phyloP scores from a whole-genome alignment of 805 yeast species.

The Ogataea dorogensis region DNA sequence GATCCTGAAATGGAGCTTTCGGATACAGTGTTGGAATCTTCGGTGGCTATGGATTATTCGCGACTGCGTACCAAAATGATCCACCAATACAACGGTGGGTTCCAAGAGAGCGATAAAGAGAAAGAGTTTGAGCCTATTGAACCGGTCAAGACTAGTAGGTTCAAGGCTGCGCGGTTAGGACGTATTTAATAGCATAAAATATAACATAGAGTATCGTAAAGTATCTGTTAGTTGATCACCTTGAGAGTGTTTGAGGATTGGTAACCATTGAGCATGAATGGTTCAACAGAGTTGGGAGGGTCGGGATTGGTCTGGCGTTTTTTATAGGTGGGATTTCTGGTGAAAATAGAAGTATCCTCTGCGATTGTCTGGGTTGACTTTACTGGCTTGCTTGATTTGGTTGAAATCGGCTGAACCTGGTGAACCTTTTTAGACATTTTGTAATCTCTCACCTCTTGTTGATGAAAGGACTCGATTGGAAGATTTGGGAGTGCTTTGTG shows the following conservation, averaged over 20 bases:
- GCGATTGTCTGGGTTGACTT: constrained; percentile 1
- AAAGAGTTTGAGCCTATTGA: constrained; percentile 68
- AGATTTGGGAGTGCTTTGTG: constrained; percentile 22
- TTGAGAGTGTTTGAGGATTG: constrained; percentile 21
- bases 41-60: constrained; percentile 56
- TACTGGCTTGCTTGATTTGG: no score
- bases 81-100: constrained; percentile 45
- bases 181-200: constrained; percentile 8
- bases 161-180: constrained; percentile 53
- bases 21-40: constrained; percentile 42
- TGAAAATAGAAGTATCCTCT: constrained; percentile 25
- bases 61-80: constrained; percentile 52
- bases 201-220: background rate
- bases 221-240: constrained; percentile 18
- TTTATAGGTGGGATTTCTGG: constrained; percentile 26
- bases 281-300: no score
- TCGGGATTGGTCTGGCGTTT: no score
- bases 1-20: constrained; percentile 30
- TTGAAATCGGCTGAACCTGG: background rate
- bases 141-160: constrained; percentile 61
- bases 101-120: constrained; percentile 44
- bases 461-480: constrained; percentile 26
- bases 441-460: constrained; percentile 25
- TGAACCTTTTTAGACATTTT: background rate
- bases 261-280: constrained; percentile 32